phyloP scores from a whole-genome alignment of 2,329 filamentous ascomycete species.

The Neofusicoccum cordaticola region DNA sequence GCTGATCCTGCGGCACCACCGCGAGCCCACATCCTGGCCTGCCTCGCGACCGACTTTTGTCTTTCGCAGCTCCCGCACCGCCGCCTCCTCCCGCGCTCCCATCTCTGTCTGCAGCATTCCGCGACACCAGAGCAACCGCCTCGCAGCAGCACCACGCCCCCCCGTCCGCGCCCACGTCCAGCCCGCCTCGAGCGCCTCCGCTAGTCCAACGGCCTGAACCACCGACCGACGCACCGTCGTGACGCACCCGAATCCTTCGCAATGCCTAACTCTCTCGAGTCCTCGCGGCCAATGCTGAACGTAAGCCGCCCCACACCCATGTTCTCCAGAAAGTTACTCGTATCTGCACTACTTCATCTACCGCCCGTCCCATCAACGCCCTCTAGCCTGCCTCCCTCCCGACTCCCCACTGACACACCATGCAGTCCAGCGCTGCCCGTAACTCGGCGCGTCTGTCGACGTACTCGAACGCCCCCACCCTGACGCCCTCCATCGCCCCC shows the following conservation, averaged over 20 bases:
- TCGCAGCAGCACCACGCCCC: not conserved
- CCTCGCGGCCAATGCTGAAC: constrained; percentile 40
- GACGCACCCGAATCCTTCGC: constrained; percentile 3
- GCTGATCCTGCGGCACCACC: constrained; percentile 13
- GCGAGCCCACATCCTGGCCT: constrained; percentile 8
- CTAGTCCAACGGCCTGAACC: constrained; percentile 10
- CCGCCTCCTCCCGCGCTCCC: not conserved
- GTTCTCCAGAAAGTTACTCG: not conserved
- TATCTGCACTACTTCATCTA: constrained; percentile 12
- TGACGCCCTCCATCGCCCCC: constrained; percentile 51
- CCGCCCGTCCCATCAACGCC: constrained; percentile 26
- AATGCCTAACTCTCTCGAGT: constrained; percentile 41
- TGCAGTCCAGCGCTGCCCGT: constrained; percentile 26
- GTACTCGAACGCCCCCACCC: constrained; percentile 50
- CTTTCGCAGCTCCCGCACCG: not conserved
- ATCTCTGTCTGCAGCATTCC: constrained; percentile 11
- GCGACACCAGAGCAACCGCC: not conserved
- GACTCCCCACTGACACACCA: constrained; percentile 4
- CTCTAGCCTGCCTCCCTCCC: not conserved
- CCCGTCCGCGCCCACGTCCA: not conserved
- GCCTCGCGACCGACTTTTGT: constrained; percentile 8
- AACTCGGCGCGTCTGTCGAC: constrained; percentile 48
- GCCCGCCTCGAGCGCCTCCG: not conserved
- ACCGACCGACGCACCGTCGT: not conserved
- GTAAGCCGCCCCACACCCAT: constrained; percentile 33